A percentile compares a stretch with the other conserved stretches of the same genome.
Evolutionary conservation across 2,329 filamentous ascomycete genomes (phyloP).

Genomic region (Fusarium sp.): DNA sequence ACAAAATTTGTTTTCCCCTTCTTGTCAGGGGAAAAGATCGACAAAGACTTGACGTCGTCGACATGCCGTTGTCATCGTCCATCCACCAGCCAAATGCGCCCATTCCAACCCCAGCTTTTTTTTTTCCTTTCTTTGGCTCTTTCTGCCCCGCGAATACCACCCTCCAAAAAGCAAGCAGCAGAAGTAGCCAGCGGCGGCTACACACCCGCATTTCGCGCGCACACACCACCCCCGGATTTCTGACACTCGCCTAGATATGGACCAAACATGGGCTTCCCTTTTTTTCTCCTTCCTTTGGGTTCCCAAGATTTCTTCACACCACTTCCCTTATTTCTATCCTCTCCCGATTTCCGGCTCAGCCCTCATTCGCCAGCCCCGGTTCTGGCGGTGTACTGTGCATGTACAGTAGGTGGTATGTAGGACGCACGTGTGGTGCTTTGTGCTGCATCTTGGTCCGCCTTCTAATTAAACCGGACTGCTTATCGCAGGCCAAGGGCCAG

Average conservation of each 20-base stretch:
- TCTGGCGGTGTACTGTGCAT: constrained; percentile 38
- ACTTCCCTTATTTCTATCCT: constrained; percentile 11
- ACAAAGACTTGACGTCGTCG: constrained; percentile 31
- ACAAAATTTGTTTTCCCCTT: background rate
- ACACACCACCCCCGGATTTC: constrained; percentile 40
- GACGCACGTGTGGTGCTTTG: constrained; percentile 27
- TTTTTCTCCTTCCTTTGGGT: constrained; percentile 31
- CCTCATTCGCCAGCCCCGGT: constrained; percentile 33
- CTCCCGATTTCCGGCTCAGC: constrained; percentile 29
- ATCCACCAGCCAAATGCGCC: constrained; percentile 34
- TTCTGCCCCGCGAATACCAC: constrained; percentile 34
- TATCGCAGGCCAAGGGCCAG: constrained; percentile 19
- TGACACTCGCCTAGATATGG: constrained; percentile 12
- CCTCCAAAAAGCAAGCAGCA: constrained; percentile 23
- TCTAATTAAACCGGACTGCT: constrained; percentile 25
- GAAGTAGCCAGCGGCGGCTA: constrained; percentile 8
- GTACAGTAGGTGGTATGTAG: constrained; percentile 7
- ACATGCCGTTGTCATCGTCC: constrained; percentile 17
- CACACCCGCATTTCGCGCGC: constrained; percentile 26
- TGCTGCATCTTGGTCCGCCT: constrained; percentile 17
- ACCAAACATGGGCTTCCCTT: constrained; percentile 2
- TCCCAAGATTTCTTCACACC: constrained; percentile 36
- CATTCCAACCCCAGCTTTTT: constrained; percentile 36
- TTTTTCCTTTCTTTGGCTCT: background rate
- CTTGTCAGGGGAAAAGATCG: constrained; percentile 15